Conservation (phyloP, 441 rosid species). For the Pelargonium myrrhifolium region DNA sequence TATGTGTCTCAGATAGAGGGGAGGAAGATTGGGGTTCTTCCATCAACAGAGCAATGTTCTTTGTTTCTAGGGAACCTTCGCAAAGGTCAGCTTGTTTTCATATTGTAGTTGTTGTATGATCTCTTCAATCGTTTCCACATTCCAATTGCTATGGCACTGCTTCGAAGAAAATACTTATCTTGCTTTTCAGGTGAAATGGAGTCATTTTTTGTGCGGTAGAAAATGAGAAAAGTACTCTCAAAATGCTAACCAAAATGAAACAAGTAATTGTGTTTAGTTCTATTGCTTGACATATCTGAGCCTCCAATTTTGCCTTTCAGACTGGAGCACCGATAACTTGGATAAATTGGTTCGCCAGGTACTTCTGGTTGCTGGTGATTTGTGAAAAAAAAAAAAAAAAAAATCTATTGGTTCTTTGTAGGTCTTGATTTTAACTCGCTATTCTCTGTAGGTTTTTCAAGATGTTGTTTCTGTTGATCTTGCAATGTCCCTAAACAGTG, state of each 20-base stretch:
- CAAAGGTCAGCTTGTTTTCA: constrained; percentile 11
- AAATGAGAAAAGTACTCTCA: constrained; percentile 3
- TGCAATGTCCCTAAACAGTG: constrained; percentile 7
- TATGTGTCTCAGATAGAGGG: constrained; percentile 11
- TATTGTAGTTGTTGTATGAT: background rate
- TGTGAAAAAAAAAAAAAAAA: background rate
- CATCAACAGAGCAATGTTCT: constrained; percentile 10
- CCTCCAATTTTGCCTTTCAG: constrained; percentile 6
- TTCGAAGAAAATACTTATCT: background rate
- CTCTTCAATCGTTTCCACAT: background rate
- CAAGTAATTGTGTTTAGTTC: background rate
- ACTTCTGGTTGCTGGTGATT: background rate
- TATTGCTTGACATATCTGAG: background rate
- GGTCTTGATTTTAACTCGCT: background rate
- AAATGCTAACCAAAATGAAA: background rate
- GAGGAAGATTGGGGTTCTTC: constrained; percentile 12
- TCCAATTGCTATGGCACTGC: background rate
- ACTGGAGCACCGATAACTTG: constrained; percentile 8
- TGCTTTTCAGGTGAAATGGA: background rate
- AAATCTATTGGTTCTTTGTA: background rate
- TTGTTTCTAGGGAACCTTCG: constrained; percentile 13
- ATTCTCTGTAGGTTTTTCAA: constrained; percentile 8
- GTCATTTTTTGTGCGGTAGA: background rate
- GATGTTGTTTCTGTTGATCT: constrained; percentile 15
- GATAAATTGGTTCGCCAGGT: constrained; percentile 11